phyloP scores from a whole-genome alignment of 345 rosid genomes.

The Geranium brycei region DNA sequence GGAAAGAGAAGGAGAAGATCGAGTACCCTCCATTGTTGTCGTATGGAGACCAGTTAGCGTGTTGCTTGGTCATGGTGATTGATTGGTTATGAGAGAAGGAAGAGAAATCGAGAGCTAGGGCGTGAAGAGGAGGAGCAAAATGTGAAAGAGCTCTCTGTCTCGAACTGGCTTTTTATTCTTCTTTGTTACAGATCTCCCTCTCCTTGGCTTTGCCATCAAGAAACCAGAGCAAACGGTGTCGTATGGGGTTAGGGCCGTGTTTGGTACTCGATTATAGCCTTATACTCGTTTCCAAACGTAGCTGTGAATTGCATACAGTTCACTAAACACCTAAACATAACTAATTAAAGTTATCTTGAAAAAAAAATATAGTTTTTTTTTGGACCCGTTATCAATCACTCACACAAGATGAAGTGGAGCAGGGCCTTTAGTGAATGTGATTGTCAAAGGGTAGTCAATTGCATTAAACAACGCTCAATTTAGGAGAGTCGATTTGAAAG shows the following conservation, averaged over 20 bases:
- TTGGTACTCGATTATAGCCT: no score
- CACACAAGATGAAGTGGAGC: no score
- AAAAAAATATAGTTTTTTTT: no score
- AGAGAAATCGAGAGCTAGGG: conserved; percentile 5
- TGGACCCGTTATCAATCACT: no score
- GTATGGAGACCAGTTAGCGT: conserved; percentile 73
- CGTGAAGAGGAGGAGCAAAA: conserved; percentile 1
- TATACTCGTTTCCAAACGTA: no score
- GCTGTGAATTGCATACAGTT: no score
- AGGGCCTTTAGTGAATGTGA: no score
- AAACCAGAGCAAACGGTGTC: background rate
- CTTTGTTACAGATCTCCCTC: background rate
- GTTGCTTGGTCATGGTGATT: conserved; percentile 64
- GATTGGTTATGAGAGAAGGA: background rate
- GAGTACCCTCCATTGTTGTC: conserved; percentile 98
- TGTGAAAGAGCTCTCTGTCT: conserved; percentile 7
- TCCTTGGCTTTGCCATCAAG: background rate
- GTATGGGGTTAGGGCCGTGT: background rate
- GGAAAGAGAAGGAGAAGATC: background rate
- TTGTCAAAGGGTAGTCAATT: no score
- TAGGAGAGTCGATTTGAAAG: no score
- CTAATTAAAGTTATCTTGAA: no score
- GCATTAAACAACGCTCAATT: no score
- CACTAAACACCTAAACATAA: no score
- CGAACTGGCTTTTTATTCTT: conserved; percentile 4